Evolutionary conservation across 345 rosid genomes (phyloP).

Genomic region (Bruguiera gymnorhiza): DNA sequence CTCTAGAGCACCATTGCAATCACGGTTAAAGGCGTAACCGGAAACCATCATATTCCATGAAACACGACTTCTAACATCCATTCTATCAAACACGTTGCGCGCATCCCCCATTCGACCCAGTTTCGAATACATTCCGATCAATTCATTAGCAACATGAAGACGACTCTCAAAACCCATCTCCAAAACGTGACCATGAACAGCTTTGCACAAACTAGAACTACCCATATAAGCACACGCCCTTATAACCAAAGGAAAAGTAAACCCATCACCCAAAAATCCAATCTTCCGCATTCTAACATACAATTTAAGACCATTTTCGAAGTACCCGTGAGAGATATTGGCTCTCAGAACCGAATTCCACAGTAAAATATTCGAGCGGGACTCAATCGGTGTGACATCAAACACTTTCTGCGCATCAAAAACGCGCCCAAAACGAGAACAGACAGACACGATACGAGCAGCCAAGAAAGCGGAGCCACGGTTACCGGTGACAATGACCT

Average conservation of each 20-base stretch:
- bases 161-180: constrained; percentile 42
- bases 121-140: constrained; percentile 53
- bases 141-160: constrained; percentile 57
- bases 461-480: constrained; percentile 45
- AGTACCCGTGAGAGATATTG: constrained; percentile 40
- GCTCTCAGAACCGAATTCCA: constrained; percentile 61
- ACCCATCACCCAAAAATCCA: constrained; percentile 55
- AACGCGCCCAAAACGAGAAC: constrained; percentile 43
- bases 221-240: constrained; percentile 44
- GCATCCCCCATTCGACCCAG: constrained; percentile 43
- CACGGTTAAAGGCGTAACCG: constrained; percentile 44
- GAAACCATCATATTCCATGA: constrained; percentile 73
- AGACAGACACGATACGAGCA: constrained; percentile 49
- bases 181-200: constrained; percentile 49
- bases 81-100: constrained; percentile 50
- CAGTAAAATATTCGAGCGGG: constrained; percentile 37
- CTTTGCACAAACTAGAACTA: constrained; percentile 25
- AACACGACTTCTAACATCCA: constrained; percentile 45
- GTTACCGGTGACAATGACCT: constrained; percentile 32
- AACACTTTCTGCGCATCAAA: constrained; percentile 49
- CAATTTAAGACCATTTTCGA: constrained; percentile 38
- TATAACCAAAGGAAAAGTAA: constrained; percentile 51
- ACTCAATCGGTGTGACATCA: constrained; percentile 28
- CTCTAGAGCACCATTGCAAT: constrained; percentile 47
- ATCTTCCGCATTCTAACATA: constrained; percentile 46